A percentile compares a stretch with the other conserved stretches of the same genome.
Conservation (phyloP, 108 stramenopile genomes). For the Nitzschia palea region DNA sequence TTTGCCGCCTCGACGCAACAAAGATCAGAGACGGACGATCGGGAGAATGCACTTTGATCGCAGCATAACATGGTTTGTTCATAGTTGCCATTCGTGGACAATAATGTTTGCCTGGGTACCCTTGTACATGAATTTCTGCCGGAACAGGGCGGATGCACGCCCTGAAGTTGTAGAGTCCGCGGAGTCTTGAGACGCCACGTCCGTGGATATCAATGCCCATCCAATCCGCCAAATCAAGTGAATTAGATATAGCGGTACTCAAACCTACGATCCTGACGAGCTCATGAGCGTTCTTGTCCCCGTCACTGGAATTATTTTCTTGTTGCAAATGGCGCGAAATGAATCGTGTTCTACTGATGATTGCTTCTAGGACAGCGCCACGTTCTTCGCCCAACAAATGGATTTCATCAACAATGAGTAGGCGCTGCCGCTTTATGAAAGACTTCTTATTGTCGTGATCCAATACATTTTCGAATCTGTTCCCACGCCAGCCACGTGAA, state of each 20-base stretch:
- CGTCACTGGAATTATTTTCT: neutral
- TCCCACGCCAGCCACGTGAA: conserved; percentile 91
- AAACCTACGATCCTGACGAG: conserved; percentile 91
- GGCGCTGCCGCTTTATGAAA: conserved; percentile 82
- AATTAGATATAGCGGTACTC: conserved; percentile 96
- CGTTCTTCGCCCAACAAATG: conserved; percentile 98
- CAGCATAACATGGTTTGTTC: conserved; percentile 99
- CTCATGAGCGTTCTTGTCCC: conserved; percentile 33
- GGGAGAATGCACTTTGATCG: conserved; percentile 93
- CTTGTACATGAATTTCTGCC: conserved; percentile 93
- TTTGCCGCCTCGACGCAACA: conserved; percentile 92
- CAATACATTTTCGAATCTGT: conserved; percentile 31
- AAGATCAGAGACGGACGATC: conserved; percentile 94
- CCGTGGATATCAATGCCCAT: conserved; percentile 86
- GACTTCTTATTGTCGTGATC: conserved; percentile 53
- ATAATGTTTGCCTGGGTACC: conserved; percentile 96
- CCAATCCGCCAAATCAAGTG: conserved; percentile 96
- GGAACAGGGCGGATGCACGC: conserved; percentile 96
- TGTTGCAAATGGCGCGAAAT: conserved; percentile 67
- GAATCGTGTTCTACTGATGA: conserved; percentile 93
- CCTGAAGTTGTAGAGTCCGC: conserved; percentile 94
- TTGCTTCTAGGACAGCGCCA: conserved; percentile 98
- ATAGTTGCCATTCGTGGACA: conserved; percentile 72
- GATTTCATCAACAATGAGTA: conserved; percentile 98
- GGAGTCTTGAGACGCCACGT: conserved; percentile 18